These are phyloP conservation scores for Clonostachys rhizophaga DNA, from an alignment of 2,329 filamentous ascomycete genomes.

Conservation along the genomic window DNA sequence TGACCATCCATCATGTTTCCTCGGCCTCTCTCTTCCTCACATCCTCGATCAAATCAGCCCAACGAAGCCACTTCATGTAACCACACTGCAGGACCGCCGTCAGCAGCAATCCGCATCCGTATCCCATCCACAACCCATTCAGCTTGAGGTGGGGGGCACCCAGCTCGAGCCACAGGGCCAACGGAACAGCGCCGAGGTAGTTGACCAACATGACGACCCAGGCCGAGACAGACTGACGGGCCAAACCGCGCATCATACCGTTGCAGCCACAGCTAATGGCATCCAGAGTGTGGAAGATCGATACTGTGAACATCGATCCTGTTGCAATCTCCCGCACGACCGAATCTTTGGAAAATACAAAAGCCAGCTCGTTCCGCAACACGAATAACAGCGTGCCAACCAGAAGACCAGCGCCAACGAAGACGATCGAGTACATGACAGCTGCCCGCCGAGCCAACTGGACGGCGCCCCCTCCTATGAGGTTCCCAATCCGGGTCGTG, in stretches of 20 bases:
- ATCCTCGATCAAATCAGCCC: no score
- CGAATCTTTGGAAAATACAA: neutral
- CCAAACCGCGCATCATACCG: conserved; percentile 30
- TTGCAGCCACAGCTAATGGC: conserved; percentile 28
- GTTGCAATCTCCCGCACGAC: neutral
- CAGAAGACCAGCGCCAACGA: neutral
- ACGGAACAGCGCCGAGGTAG: conserved; percentile 28
- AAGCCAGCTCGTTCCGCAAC: neutral
- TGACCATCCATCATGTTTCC: no score
- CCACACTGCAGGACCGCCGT: neutral
- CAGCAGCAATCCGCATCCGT: neutral
- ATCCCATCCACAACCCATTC: conserved; percentile 1
- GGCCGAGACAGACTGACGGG: conserved; percentile 27
- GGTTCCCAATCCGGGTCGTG: conserved; percentile 33
- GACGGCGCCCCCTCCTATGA: conserved; percentile 29
- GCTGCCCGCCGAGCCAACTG: conserved; percentile 20
- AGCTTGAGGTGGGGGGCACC: conserved; percentile 20
- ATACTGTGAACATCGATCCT: conserved; percentile 6
- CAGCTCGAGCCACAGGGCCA: conserved; percentile 30
- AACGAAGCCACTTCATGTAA: no score
- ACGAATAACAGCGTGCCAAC: neutral
- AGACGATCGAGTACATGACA: conserved; percentile 16
- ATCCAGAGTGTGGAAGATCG: conserved; percentile 20
- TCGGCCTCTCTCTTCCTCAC: no score
- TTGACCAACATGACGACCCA: conserved; percentile 27